Evolutionary conservation across 805 yeast genomes (phyloP), one percentile per base, ranked within the genome.

Genomic region (Metschnikowia lachancei): DNA sequence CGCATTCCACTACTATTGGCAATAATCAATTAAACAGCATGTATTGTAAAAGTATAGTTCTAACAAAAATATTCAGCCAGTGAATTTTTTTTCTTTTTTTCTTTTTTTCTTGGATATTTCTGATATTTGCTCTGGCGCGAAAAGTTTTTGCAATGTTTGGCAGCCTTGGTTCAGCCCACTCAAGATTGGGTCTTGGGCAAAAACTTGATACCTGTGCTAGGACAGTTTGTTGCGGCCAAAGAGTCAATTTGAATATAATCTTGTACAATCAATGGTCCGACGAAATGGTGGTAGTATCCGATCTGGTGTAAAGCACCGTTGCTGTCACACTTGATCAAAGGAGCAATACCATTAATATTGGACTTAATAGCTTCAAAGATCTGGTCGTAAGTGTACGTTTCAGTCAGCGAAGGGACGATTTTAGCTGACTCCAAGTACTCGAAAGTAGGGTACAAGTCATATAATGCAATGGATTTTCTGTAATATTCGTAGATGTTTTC

Each of bases 181-280:
- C 10, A 30, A 30, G 33, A 5, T 26, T 26, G 28, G 11, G 28
- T 10, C 28, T 89, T 89, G 20, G 96, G 97, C 39, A 79, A 39
- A 79, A 78, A 87, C 55, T 75, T 78, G 59, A 92, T 85, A 3
- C 89, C 91, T 6, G 66, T 55, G 1, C 68, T 75, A 3, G 89
- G 89, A 65, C 98, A 92, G 44, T 78, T 74, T 3, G 86, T 69
- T 18, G 72, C 65, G 22, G 75, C 60, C 46, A 81, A 57, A 1
- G 85, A 62, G 41, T 85, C 87, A 40, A 85, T 80, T 20, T 83
- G 82, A 17, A 70, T 61, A 61, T 83, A 67, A 12, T 59, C 41
- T 46, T 60, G 47, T 9, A 55, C 52, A 13, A 18, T 40, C 32
- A 57, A 52, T 3, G 63, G 58, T 1, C 65, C 65, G 20, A 39